Evolutionary conservation across 2,329 filamentous ascomycete species (phyloP).

Genomic region (Monosporascus sp.): DNA sequence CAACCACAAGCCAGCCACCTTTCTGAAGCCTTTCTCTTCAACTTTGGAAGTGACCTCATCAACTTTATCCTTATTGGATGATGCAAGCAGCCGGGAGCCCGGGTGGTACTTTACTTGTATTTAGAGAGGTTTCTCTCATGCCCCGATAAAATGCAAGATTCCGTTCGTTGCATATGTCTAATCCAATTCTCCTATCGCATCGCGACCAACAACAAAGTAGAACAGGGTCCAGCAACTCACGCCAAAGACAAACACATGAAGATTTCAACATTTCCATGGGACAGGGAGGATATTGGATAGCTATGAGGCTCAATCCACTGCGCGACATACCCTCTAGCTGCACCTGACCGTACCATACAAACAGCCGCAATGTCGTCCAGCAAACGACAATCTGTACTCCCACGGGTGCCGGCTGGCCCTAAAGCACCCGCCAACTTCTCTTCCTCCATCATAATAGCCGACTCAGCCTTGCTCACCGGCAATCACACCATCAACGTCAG

Average conservation of each 20-base stretch:
- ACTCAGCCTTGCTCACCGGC: slow-evolving; percentile 60
- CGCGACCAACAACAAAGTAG: too few species aligned
- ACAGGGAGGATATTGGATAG: not conserved
- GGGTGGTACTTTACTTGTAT: too few species aligned
- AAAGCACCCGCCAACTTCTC: slow-evolving; percentile 59
- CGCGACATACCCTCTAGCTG: not conserved
- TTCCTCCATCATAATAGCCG: slow-evolving; percentile 54
- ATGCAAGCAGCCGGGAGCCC: too few species aligned
- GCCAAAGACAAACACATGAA: too few species aligned
- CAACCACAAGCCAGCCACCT: slow-evolving; percentile 8
- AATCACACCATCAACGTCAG: slow-evolving; percentile 73
- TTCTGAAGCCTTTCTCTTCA: not conserved
- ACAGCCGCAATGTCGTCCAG: slow-evolving; percentile 35
- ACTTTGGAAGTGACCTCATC: slow-evolving; percentile 10
- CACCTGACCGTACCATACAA: not conserved
- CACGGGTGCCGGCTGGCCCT: slow-evolving; percentile 48
- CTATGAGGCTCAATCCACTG: slow-evolving; percentile 6
- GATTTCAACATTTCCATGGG: too few species aligned
- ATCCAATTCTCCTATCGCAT: too few species aligned
- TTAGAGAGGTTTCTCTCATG: too few species aligned
- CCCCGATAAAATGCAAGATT: too few species aligned
- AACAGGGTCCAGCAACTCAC: too few species aligned
- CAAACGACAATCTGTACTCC: slow-evolving; percentile 53
- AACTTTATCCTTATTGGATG: slow-evolving; percentile 1
- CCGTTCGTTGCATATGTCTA: too few species aligned